A percentile compares a stretch with the other conserved stretches of the same genome.
Conservation (phyloP, 129 eudicot species). For the Kitagawia praeruptora region DNA sequence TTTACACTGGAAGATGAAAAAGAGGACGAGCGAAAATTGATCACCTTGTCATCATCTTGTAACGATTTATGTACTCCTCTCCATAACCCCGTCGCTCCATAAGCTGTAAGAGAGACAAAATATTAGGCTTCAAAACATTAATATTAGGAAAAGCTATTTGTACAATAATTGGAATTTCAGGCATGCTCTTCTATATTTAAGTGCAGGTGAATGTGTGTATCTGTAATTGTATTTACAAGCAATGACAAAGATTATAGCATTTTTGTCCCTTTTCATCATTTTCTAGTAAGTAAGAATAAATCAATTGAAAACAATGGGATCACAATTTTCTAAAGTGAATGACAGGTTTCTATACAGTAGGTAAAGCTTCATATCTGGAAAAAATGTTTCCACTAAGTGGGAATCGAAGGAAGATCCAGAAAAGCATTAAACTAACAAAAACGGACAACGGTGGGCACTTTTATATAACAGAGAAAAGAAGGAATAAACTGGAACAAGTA, state of each 20-base stretch:
- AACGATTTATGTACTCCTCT: conserved; percentile 88
- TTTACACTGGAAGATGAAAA: neutral
- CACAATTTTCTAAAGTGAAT: neutral
- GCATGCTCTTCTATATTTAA: neutral
- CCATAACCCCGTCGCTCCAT: conserved; percentile 97
- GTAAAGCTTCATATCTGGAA: neutral
- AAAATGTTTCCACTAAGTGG: neutral
- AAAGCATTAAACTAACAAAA: neutral
- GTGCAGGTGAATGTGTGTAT: neutral
- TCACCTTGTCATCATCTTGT: conserved; percentile 97
- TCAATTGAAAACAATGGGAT: neutral
- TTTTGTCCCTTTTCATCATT: neutral
- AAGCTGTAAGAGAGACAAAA: conserved; percentile 48
- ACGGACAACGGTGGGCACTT: neutral
- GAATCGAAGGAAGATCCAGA: neutral
- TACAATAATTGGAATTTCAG: neutral
- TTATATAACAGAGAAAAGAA: conserved; percentile 1
- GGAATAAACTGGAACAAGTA: neutral
- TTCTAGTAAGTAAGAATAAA: neutral
- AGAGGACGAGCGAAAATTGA: conserved; percentile 3
- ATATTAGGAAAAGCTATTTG: neutral
- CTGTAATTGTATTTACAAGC: neutral
- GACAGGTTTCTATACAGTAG: neutral
- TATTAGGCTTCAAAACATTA: neutral
- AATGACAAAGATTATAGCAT: neutral